Evolutionary conservation across 2,329 filamentous ascomycete species (phyloP).

Genomic region (Alternaria tenuissima): DNA sequence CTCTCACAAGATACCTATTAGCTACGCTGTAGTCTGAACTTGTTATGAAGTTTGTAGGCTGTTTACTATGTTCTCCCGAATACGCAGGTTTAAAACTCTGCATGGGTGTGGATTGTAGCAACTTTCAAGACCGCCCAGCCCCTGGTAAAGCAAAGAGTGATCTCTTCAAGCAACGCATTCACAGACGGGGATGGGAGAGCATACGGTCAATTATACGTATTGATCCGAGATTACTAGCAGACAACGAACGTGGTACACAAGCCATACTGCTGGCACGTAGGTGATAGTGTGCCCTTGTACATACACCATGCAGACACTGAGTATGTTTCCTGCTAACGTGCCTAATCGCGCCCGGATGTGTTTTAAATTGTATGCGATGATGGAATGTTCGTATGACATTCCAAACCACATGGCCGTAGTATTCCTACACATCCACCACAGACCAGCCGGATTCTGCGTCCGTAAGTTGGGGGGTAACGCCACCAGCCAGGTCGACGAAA

Average conservation of each 20-base stretch:
- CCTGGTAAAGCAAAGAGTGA: neutral
- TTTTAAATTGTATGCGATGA: neutral
- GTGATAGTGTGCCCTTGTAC: neutral
- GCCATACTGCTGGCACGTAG: neutral
- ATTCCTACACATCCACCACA: conserved; percentile 6
- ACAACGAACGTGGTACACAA: neutral
- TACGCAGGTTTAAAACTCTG: neutral
- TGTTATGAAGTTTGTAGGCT: neutral
- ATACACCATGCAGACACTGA: neutral
- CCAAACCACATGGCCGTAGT: neutral
- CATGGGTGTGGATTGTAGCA: neutral
- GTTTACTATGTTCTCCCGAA: neutral
- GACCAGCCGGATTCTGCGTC: conserved; percentile 17
- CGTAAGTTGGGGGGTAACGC: conserved; percentile 8
- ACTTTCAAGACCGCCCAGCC: neutral
- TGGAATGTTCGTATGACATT: neutral
- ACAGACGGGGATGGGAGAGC: neutral
- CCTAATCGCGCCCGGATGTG: neutral
- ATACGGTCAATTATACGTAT: neutral
- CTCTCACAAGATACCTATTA: neutral
- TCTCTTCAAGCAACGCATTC: neutral
- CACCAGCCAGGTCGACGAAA: conserved; percentile 13
- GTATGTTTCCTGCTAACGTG: neutral
- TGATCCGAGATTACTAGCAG: neutral
- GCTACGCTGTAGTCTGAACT: neutral